Evolutionary conservation across 2,329 filamentous ascomycete genomes (phyloP).

Genomic region (Cladosporium cucumerinum): DNA sequence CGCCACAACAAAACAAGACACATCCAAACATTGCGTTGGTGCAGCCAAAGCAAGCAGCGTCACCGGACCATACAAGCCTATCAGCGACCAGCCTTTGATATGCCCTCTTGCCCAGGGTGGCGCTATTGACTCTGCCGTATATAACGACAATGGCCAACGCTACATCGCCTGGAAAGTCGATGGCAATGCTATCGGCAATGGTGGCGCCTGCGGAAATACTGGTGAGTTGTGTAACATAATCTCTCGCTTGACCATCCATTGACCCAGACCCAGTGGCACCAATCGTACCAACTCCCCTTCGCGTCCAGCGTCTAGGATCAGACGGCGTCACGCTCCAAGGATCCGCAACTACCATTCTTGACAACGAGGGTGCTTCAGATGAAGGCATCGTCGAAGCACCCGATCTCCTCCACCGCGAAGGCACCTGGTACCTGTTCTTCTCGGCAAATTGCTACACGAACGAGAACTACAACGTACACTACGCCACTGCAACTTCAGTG

Average conservation of each 20-base stretch:
- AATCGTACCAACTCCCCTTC: conserved; percentile 31
- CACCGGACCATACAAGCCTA: conserved; percentile 28
- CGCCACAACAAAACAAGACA: conserved; percentile 26
- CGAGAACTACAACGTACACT: conserved; percentile 28
- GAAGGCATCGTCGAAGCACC: conserved; percentile 36
- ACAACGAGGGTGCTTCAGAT: conserved; percentile 31
- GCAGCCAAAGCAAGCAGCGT: conserved; percentile 27
- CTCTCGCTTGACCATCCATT: not conserved
- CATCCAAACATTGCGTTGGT: conserved; percentile 32
- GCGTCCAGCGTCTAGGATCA: conserved; percentile 30
- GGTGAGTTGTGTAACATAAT: conserved; percentile 6
- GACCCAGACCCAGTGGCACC: conserved; percentile 25
- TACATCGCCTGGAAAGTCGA: conserved; percentile 34
- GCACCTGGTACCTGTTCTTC: conserved; percentile 32
- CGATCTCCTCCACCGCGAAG: conserved; percentile 27
- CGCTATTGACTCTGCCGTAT: conserved; percentile 32
- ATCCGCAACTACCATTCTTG: conserved; percentile 27
- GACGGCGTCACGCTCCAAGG: conserved; percentile 33
- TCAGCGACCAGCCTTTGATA: conserved; percentile 22
- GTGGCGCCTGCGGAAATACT: conserved; percentile 29
- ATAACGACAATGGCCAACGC: conserved; percentile 28
- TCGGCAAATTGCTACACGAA: conserved; percentile 26
- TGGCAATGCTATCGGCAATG: conserved; percentile 29
- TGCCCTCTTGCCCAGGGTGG: conserved; percentile 30
- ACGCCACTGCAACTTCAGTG: conserved; percentile 27